phyloP scores from a whole-genome alignment of 805 yeast genomes.

The Vanderwaltozyma verrucispora region DNA sequence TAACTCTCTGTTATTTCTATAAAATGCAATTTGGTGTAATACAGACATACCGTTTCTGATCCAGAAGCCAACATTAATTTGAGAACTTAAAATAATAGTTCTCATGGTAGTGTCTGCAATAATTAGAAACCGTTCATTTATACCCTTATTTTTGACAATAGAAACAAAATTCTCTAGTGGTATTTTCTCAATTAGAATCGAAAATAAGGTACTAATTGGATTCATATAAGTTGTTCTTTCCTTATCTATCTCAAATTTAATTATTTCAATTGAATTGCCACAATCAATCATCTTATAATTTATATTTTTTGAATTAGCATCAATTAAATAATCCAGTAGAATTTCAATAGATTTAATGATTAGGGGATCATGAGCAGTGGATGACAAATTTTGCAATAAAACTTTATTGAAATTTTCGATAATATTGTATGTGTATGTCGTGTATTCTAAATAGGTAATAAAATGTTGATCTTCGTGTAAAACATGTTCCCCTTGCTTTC shows the following conservation, averaged over 20 bases:
- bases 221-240: conserved; percentile 47
- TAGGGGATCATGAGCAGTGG: conserved; percentile 8
- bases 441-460: conserved; percentile 39
- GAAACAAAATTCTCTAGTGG: conserved; percentile 15
- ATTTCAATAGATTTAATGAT: conserved; percentile 29
- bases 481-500: conserved; percentile 63
- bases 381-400: conserved; percentile 10
- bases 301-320: conserved; percentile 21
- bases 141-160: conserved; percentile 7
- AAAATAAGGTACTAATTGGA: conserved; percentile 49
- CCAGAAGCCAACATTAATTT: conserved; percentile 59
- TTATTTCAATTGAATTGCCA: conserved; percentile 13
- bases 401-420: conserved; percentile 30
- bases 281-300: conserved; percentile 18
- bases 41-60: conserved; percentile 57
- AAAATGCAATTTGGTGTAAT: conserved; percentile 40
- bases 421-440: conserved; percentile 35
- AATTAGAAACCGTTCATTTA: conserved; percentile 30
- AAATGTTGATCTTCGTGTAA: conserved; percentile 44
- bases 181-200: conserved; percentile 29
- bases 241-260: conserved; percentile 36
- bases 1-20: conserved; percentile 37
- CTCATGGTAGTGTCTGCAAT: conserved; percentile 51
- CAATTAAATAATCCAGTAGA: conserved; percentile 15
- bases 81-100: conserved; percentile 50